These are phyloP conservation scores for Corylus avellana DNA, from an alignment of 306 rosid species.

Conservation along the genomic window DNA sequence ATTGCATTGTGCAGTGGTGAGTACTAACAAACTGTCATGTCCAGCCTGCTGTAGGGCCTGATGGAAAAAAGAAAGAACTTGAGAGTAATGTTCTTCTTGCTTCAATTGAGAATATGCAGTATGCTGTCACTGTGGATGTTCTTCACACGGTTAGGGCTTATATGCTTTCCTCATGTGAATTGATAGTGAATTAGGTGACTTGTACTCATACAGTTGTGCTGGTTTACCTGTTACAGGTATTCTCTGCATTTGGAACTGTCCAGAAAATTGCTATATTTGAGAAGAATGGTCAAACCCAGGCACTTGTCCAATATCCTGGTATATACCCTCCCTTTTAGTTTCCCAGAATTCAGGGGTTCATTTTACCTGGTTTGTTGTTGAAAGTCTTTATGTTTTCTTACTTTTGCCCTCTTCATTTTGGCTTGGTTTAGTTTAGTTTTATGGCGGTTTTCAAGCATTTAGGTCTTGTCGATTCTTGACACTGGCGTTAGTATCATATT, in stretches of 20 bases:
- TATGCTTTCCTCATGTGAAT: background rate
- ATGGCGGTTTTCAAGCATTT: background rate
- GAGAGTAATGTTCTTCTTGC: constrained; percentile 95
- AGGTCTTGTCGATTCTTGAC: background rate
- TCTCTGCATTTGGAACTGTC: constrained; percentile 71
- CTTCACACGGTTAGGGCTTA: constrained; percentile 66
- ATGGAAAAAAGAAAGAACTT: constrained; percentile 80
- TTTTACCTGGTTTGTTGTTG: background rate
- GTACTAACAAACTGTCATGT: constrained; percentile 37
- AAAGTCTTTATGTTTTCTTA: background rate
- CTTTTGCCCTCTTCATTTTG: background rate
- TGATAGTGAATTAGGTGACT: constrained; percentile 20
- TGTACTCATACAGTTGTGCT: constrained; percentile 12
- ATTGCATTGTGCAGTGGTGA: constrained; percentile 9
- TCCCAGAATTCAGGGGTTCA: constrained; percentile 1
- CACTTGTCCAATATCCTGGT: constrained; percentile 84
- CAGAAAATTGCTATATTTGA: constrained; percentile 88
- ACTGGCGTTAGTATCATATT: background rate
- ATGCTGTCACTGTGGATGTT: constrained; percentile 92
- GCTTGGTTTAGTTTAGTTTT: too few species aligned
- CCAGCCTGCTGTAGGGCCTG: constrained; percentile 81
- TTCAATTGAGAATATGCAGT: constrained; percentile 95
- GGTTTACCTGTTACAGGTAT: constrained; percentile 53
- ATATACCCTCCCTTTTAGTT: constrained; percentile 25
- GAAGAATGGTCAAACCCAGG: constrained; percentile 88